Evolutionary conservation across 2,329 filamentous ascomycete species (phyloP), one percentile per base, ranked within the genome.

Genomic region (Aspergillus calidoustus): DNA sequence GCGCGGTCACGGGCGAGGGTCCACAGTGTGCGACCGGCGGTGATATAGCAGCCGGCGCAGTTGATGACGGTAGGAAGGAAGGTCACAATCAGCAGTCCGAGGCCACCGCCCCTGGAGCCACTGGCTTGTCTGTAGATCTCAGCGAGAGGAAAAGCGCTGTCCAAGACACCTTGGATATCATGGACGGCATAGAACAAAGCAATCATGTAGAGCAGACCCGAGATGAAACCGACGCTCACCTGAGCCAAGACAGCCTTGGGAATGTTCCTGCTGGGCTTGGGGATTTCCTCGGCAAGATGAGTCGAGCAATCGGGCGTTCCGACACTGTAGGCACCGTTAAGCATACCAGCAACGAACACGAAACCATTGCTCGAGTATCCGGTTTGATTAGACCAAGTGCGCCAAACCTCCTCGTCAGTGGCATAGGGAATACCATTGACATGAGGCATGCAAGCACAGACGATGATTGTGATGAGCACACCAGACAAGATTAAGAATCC

Each of bases 321-420:
- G 11, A 91, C 85, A 49, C 86, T 84, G 71, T 86, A 91, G 3
- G 89, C 89, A 11, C 88, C 89, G 68, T 91, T 91, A 25, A 90
- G 79, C 72, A 90, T 88, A 19, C 88, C 87, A 0, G 85, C 78
- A 28, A 89, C 76, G 64, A 90, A 90, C 2, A 87, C 86, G n/a
- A 90, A 84, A 17, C 86, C 86, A 49, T 85, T 79, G 56, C 78
- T 83, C 1, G 69, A 64, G 60, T 76, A 77, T 25, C 78, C 68
- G 51, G 79, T 79, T 53, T 77, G 67, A 67, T 77, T 84, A 74
- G 85, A 55, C 86, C 86, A 69, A 76, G 86, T 67, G 73, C 68
- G 74, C 85, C 85, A 89, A 8, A 88, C 84, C 31, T 83, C 84
- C 30, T 80, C 66, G 65, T 80, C 81, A 48, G 76, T 80, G 3